These are phyloP conservation scores for Fusarium sp. DNA, from an alignment of 2,329 filamentous ascomycete genomes.

Conservation along the genomic window DNA sequence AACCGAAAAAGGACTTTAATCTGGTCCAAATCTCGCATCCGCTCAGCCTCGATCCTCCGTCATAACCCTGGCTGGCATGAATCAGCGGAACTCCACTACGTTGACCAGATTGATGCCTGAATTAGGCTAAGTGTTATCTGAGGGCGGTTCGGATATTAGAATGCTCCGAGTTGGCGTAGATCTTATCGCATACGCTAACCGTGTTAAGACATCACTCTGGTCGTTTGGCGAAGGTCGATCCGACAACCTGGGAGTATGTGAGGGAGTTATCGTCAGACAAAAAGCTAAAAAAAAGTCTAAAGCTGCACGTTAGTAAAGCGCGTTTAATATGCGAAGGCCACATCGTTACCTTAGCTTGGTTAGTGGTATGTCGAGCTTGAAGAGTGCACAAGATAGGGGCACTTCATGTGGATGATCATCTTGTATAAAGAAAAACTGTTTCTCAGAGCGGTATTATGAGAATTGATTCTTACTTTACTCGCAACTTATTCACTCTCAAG, in stretches of 20 bases:
- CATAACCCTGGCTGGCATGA: too few species aligned
- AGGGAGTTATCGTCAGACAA: background rate
- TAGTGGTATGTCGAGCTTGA: background rate
- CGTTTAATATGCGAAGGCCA: background rate
- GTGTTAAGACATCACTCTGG: background rate
- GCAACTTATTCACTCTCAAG: fast-evolving
- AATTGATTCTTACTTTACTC: fast-evolving
- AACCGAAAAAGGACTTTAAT: background rate
- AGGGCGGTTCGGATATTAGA: fast-evolving
- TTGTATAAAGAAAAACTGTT: fast-evolving
- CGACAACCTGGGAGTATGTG: background rate
- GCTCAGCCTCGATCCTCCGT: background rate
- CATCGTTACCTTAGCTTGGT: background rate
- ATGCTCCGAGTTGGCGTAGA: background rate
- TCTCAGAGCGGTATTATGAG: fast-evolving
- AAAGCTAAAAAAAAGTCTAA: background rate
- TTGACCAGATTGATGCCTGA: background rate
- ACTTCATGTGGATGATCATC: fast-evolving
- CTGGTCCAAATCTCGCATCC: background rate
- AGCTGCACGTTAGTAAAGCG: fast-evolving
- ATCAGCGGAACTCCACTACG: background rate
- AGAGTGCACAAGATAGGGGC: fast-evolving
- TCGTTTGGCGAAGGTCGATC: background rate
- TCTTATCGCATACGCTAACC: background rate
- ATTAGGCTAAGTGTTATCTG: background rate